A percentile compares a stretch with the other conserved stretches of the same genome.
Evolutionary conservation across 805 yeast genomes (phyloP).

Genomic region (Cyberlindnera subsufficiens): DNA sequence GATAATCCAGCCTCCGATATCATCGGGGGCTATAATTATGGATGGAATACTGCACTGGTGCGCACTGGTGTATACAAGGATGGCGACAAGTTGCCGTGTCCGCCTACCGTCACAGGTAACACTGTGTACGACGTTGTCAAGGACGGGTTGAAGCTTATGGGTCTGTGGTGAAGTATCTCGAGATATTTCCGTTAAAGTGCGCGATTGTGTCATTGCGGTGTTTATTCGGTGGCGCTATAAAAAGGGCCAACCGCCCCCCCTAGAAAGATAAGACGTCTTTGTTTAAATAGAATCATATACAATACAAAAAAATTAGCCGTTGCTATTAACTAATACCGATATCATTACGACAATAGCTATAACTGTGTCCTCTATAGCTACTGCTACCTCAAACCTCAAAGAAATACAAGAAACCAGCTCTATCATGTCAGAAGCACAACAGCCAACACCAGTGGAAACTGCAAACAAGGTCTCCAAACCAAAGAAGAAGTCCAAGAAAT

Average conservation of each 20-base stretch:
- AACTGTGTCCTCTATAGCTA: no score
- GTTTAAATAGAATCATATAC: no score
- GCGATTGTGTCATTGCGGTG: no score
- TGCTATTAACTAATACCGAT: no score
- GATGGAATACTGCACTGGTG: slow-evolving; percentile 85
- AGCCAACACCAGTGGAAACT: slow-evolving; percentile 1
- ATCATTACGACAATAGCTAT: no score
- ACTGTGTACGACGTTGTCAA: slow-evolving; percentile 49
- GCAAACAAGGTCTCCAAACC: slow-evolving; percentile 11
- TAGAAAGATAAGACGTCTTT: no score
- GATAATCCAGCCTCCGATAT: slow-evolving; percentile 95
- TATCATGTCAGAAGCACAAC: not conserved
- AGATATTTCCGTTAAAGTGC: no score
- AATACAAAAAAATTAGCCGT: no score
- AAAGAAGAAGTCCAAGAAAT: slow-evolving; percentile 26
- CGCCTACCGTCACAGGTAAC: slow-evolving; percentile 45
- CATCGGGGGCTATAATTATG: slow-evolving; percentile 77
- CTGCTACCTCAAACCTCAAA: no score
- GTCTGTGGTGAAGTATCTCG: slow-evolving; percentile 9
- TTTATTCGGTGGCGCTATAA: no score
- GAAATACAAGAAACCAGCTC: not conserved
- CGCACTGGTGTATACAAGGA: slow-evolving; percentile 83
- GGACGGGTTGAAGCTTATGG: slow-evolving; percentile 12
- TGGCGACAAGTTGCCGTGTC: slow-evolving; percentile 35
- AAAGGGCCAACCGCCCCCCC: no score